Percentiles rank a stretch among this genome's conserved stretches.
phyloP scores from a whole-genome alignment of 805 yeast genomes.

The Candida sakaeoensis region DNA sequence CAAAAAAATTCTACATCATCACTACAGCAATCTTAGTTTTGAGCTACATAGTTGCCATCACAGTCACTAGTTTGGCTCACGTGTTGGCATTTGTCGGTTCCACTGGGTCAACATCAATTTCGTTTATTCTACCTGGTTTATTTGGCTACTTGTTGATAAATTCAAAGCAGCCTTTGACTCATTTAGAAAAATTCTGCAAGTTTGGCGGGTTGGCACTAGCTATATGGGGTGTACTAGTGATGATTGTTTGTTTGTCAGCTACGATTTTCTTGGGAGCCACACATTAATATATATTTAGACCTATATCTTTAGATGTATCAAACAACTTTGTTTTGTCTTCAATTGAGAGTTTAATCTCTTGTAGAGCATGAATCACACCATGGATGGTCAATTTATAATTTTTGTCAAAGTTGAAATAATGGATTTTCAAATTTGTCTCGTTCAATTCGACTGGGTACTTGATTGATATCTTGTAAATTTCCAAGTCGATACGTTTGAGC shows the following conservation, averaged over 20 bases:
- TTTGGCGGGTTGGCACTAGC: slow-evolving; percentile 42
- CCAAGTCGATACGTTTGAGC: slow-evolving; percentile 22
- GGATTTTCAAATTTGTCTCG: slow-evolving; percentile 8
- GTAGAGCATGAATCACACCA: background rate
- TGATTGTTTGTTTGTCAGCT: slow-evolving; percentile 52
- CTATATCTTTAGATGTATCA: slow-evolving; percentile 3
- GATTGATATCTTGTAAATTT: slow-evolving; percentile 26
- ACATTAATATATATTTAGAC: slow-evolving; percentile 18
- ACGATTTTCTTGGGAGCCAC: slow-evolving; percentile 42
- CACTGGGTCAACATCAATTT: slow-evolving; percentile 77
- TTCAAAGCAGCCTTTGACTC: slow-evolving; percentile 24
- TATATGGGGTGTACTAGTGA: slow-evolving; percentile 52
- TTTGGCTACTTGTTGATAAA: slow-evolving; percentile 63
- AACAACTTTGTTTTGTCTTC: slow-evolving; percentile 5
- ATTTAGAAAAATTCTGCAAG: slow-evolving; percentile 29
- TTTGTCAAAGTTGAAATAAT: slow-evolving; percentile 15
- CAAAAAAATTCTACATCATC: slow-evolving; percentile 43
- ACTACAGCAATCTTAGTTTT: slow-evolving; percentile 44
- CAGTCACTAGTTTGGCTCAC: slow-evolving; percentile 61
- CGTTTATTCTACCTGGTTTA: slow-evolving; percentile 74
- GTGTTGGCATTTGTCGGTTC: slow-evolving; percentile 76
- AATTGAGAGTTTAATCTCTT: slow-evolving; percentile 2
- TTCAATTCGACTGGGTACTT: slow-evolving; percentile 23
- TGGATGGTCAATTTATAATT: slow-evolving; percentile 13
- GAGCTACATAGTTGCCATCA: slow-evolving; percentile 55